These are phyloP conservation scores for Polytrichum formosum DNA, from an alignment of 225 moss, liverwort and hornwort species.

Conservation along the genomic window DNA sequence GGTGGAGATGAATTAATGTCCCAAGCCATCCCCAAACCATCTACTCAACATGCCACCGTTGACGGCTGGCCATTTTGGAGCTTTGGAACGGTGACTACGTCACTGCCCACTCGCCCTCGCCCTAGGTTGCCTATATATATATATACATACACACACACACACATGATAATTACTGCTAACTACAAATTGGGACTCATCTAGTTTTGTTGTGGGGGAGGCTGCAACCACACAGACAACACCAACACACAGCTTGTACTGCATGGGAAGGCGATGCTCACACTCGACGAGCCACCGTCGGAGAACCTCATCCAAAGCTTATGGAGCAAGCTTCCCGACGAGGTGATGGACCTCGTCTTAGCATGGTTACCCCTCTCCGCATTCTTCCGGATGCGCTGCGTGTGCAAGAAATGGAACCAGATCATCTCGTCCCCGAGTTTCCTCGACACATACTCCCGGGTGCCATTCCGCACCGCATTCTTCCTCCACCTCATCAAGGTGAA, in stretches of 20 bases:
- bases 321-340: constrained; percentile 62
- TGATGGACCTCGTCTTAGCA: constrained; percentile 54
- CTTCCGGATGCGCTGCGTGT: constrained; percentile 67
- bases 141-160: no score
- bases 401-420: constrained; percentile 56
- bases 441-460: constrained; percentile 56
- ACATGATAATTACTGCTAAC: no score
- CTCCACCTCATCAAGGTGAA: constrained; percentile 49
- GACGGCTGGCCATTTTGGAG: no score
- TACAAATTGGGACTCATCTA: no score
- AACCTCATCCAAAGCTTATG: constrained; percentile 40
- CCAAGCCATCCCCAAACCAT: no score
- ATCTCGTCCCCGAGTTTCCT: constrained; percentile 55
- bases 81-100: no score
- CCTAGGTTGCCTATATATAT: no score
- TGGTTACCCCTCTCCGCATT: constrained; percentile 57
- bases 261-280: constrained; percentile 29
- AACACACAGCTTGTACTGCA: constrained; percentile 32
- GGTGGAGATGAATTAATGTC: no score
- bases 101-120: no score
- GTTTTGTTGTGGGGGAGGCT: no score
- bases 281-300: constrained; percentile 6
- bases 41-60: no score
- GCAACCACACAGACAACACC: no score
- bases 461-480: constrained; percentile 51